A percentile compares a stretch with the other conserved stretches of the same genome.
These are phyloP conservation scores for Aspergillus olivimuriae DNA, from an alignment of 495 filamentous ascomycete species.

Conservation along the genomic window DNA sequence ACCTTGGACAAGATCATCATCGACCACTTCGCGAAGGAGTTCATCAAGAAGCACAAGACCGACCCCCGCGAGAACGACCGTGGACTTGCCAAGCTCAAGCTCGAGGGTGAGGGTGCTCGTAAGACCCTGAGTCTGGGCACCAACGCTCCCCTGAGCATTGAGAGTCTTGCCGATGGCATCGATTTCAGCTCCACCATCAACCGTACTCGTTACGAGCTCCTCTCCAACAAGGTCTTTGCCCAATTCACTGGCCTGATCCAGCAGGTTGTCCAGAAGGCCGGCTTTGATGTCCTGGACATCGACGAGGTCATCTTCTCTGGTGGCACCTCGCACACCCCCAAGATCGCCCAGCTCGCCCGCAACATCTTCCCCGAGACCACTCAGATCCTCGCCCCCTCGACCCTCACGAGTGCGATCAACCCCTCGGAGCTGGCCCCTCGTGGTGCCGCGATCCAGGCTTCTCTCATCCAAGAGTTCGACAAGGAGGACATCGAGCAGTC, in stretches of 20 bases:
- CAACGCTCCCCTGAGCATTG: slow-evolving; percentile 84
- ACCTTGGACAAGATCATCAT: slow-evolving; percentile 84
- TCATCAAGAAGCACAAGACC: slow-evolving; percentile 85
- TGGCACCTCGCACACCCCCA: slow-evolving; percentile 88
- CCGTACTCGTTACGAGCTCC: slow-evolving; percentile 86
- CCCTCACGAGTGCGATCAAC: slow-evolving; percentile 72
- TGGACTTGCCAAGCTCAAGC: slow-evolving; percentile 83
- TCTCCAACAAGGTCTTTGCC: slow-evolving; percentile 74
- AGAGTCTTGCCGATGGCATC: slow-evolving; percentile 77
- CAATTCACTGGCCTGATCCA: slow-evolving; percentile 81
- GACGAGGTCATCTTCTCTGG: slow-evolving; percentile 93
- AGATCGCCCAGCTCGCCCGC: slow-evolving; percentile 70
- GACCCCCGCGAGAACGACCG: slow-evolving; percentile 79
- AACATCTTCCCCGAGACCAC: slow-evolving; percentile 78
- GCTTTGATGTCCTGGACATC: slow-evolving; percentile 84
- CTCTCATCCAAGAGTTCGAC: slow-evolving; percentile 86
- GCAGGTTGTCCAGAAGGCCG: slow-evolving; percentile 83
- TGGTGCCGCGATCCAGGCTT: slow-evolving; percentile 93
- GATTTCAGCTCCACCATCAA: slow-evolving; percentile 91
- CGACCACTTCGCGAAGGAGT: slow-evolving; percentile 97
- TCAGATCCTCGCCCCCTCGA: slow-evolving; percentile 74
- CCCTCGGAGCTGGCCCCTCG: slow-evolving; percentile 83
- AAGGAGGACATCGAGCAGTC: slow-evolving; percentile 90
- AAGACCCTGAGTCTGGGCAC: slow-evolving; percentile 82
- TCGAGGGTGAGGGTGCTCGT: slow-evolving; percentile 84